phyloP scores from a whole-genome alignment of 1,284 basidiomycete genomes.

The Cryptococcus sp. region DNA sequence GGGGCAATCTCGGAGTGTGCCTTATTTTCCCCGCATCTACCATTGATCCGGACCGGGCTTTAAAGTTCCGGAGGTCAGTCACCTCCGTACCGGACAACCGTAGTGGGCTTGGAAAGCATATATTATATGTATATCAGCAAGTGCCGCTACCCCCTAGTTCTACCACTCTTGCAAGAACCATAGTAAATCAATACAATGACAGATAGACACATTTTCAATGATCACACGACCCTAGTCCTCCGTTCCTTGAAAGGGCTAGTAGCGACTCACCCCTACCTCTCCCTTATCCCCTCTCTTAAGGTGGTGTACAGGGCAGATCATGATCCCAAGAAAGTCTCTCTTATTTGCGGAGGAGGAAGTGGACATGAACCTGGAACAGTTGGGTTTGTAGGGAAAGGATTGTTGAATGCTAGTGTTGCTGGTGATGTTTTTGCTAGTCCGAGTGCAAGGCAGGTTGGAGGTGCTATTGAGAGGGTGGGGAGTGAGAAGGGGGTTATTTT shows the following conservation, averaged over 20 bases:
- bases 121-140: no score
- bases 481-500: constrained; percentile 48
- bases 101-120: neutral
- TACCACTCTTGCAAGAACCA: neutral
- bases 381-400: constrained; percentile 47
- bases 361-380: constrained; percentile 50
- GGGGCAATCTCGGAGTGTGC: no score
- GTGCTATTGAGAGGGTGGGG: constrained; percentile 48
- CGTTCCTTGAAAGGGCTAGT: constrained; percentile 46
- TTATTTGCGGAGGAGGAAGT: constrained; percentile 51
- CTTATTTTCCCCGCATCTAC: no score
- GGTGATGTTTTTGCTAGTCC: constrained; percentile 55
- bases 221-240: constrained; percentile 46
- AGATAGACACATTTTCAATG: constrained; percentile 48
- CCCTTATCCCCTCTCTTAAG: constrained; percentile 45
- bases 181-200: constrained; percentile 19
- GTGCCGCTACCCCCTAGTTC: neutral
- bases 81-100: no score
- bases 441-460: constrained; percentile 51
- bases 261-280: constrained; percentile 42
- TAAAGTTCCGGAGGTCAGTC: no score
- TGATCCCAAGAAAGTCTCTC: constrained; percentile 47
- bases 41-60: no score
- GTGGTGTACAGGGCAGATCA: constrained; percentile 47
- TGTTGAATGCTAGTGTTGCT: constrained; percentile 49